phyloP scores from a whole-genome alignment of 331 rosid genomes.

The Telfairia occidentalis region DNA sequence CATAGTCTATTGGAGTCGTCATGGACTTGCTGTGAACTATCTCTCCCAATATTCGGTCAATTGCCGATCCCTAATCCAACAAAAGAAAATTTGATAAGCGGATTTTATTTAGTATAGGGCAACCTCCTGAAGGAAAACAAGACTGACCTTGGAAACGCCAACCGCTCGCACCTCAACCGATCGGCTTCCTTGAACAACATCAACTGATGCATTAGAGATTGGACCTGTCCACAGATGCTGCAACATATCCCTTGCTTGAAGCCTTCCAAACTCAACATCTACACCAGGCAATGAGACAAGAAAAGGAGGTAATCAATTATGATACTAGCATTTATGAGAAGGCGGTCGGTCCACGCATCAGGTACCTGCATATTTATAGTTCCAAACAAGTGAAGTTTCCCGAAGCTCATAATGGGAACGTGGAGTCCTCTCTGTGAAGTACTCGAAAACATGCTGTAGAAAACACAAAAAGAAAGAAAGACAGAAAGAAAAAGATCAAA shows the following conservation, averaged over 20 bases:
- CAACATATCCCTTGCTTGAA: conserved; percentile 94
- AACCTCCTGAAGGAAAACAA: conserved; percentile 7
- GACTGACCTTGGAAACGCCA: conserved; percentile 81
- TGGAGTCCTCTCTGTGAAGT: conserved; percentile 88
- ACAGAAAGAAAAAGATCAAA: conserved; percentile 2
- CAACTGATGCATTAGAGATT: conserved; percentile 87
- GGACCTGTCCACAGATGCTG: conserved; percentile 99
- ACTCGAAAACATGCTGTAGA: conserved; percentile 80
- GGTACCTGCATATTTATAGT: conserved; percentile 84
- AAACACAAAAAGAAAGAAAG: conserved; percentile 1
- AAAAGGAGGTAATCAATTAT: conserved; percentile 1
- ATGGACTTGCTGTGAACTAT: conserved; percentile 86
- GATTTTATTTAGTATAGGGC: not conserved
- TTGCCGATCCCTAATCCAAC: conserved; percentile 74
- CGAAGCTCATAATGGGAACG: conserved; percentile 62
- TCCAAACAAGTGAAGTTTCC: conserved; percentile 93
- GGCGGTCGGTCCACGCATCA: not conserved
- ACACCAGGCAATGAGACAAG: conserved; percentile 12
- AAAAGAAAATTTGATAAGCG: not conserved
- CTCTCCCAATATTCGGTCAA: conserved; percentile 94
- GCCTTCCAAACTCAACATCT: conserved; percentile 88
- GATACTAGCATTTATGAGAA: conserved; percentile 1
- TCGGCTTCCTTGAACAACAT: conserved; percentile 94
- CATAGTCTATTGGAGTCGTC: conserved; percentile 87
- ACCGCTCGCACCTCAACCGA: conserved; percentile 95